Base-by-base conservation (phyloP, 495 filamentous ascomycete genomes). In the Tuber calosporum region DNA sequence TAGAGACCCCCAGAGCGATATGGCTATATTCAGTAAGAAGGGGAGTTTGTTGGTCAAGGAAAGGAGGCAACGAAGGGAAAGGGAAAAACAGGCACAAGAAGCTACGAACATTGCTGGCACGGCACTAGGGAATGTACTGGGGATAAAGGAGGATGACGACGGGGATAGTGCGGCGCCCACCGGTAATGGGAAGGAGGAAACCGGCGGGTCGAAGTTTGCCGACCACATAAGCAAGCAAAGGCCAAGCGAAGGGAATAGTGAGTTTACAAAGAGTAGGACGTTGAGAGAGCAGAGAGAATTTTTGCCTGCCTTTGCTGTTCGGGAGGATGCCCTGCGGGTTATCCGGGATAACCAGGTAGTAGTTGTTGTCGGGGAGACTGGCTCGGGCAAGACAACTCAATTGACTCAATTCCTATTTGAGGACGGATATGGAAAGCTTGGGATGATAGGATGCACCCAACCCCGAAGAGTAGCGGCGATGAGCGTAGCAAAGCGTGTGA, bases 11-110 rank as follows among this genome's bases (percentile, higher is more conserved):
- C 95, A 98, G 82, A 98, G 96, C 82, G 96, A 99, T 79, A 97
- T 99, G 96, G 96, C 96, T 13, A 92, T 99, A 20, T 99, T 98
- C 77, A 94, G 92, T 84, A 89, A 94, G 34, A 98, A 97, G 83
- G 96, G 96, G 2, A 98, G 95, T 81, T 91, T 88, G 78, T 92
- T 97, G 9, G 96, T 99, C 15, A 90, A 90, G 79, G 95, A 99
- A 74, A 89, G 90, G 77, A 85, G 96, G 73, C 92, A 94, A 83
- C 94, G 97, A 82, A 90, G 93, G 70, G 96, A 99, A 81, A 89
- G 96, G 43, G 92, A 97, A 74, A 94, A 93, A 77, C 94, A 97
- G 82, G 96, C 95, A 11, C 93, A 98, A 82, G 91, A 97, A 75
- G 93, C 96, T 43, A 99, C 96, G 0, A 97, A 93, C 69, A 87